A percentile compares a stretch with the other conserved stretches of the same genome.
Evolutionary conservation across 2,329 filamentous ascomycete species (phyloP).

Genomic region (Talaromyces sp.): DNA sequence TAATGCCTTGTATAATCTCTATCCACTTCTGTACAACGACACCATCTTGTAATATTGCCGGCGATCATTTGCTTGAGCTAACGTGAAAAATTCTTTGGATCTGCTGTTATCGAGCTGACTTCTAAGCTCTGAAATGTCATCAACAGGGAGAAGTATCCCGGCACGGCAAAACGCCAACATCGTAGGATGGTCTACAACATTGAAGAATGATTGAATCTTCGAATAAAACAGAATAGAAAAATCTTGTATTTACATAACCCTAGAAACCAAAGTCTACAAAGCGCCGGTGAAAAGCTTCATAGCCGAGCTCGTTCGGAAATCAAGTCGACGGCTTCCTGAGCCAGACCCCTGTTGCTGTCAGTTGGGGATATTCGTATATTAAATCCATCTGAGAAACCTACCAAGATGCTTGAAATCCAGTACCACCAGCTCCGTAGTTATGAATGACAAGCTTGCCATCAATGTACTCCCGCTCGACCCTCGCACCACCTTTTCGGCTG

Average conservation of each 20-base stretch:
- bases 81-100: too few relatives aligned
- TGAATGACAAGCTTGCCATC: constrained; percentile 10
- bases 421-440: constrained; percentile 10
- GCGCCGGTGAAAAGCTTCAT: constrained; percentile 1
- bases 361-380: not conserved
- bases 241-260: not conserved
- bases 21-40: too few relatives aligned
- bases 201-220: too few relatives aligned
- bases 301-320: constrained; percentile 6
- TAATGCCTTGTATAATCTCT: too few relatives aligned
- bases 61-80: too few relatives aligned
- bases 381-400: constrained; percentile 3
- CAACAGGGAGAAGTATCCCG: too few relatives aligned
- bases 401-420: constrained; percentile 10
- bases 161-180: too few relatives aligned
- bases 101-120: too few relatives aligned
- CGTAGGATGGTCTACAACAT: too few relatives aligned
- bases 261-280: not conserved
- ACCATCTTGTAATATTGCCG: too few relatives aligned
- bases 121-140: too few relatives aligned
- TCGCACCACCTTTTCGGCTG: constrained; percentile 9
- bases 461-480: constrained; percentile 8
- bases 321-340: constrained; percentile 3
- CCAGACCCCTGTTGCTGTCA: constrained; percentile 6
- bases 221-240: not conserved